Percentiles rank a stretch among this genome's conserved stretches.
Evolutionary conservation across 2,329 filamentous ascomycete genomes (phyloP).

Genomic region (Neocucurbitaria cava): DNA sequence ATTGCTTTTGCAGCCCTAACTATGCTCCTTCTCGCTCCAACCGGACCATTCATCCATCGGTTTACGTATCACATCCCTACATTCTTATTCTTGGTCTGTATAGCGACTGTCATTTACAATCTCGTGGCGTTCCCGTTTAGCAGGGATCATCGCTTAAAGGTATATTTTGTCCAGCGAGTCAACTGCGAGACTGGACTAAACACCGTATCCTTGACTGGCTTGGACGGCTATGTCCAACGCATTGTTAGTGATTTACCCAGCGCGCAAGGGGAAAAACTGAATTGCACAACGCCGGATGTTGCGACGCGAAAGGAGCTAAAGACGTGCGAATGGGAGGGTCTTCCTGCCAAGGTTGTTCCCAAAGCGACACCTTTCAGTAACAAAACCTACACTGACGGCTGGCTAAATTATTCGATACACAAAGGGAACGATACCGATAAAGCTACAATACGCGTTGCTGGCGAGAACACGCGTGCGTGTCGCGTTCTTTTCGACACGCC

Average conservation of each 20-base stretch:
- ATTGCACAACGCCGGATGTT: slow-evolving; percentile 50
- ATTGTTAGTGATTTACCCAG: slow-evolving; percentile 76
- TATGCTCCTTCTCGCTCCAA: slow-evolving; percentile 75
- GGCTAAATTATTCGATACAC: slow-evolving; percentile 72
- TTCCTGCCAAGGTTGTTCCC: slow-evolving; percentile 69
- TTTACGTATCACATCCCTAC: slow-evolving; percentile 82
- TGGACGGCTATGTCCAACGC: slow-evolving; percentile 50
- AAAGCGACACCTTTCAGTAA: slow-evolving; percentile 37
- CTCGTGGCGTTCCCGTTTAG: slow-evolving; percentile 90
- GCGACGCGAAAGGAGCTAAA: slow-evolving; percentile 59
- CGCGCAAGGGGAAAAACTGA: slow-evolving; percentile 64
- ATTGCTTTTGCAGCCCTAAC: slow-evolving; percentile 71
- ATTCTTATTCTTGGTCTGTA: slow-evolving; percentile 75
- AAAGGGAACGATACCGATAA: slow-evolving; percentile 55
- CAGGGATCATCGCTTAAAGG: slow-evolving; percentile 77
- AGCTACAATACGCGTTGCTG: slow-evolving; percentile 71
- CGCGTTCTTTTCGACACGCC: slow-evolving; percentile 74
- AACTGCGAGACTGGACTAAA: slow-evolving; percentile 76
- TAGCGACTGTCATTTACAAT: slow-evolving; percentile 83
- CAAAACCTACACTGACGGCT: slow-evolving; percentile 45
- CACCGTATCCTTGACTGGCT: slow-evolving; percentile 61
- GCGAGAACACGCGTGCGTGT: slow-evolving; percentile 79
- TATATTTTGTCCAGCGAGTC: slow-evolving; percentile 84
- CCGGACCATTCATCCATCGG: slow-evolving; percentile 85
- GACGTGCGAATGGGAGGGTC: slow-evolving; percentile 75